Conservation (phyloP, 352 stramenopile genomes). For the Plasmopara halstedii region DNA sequence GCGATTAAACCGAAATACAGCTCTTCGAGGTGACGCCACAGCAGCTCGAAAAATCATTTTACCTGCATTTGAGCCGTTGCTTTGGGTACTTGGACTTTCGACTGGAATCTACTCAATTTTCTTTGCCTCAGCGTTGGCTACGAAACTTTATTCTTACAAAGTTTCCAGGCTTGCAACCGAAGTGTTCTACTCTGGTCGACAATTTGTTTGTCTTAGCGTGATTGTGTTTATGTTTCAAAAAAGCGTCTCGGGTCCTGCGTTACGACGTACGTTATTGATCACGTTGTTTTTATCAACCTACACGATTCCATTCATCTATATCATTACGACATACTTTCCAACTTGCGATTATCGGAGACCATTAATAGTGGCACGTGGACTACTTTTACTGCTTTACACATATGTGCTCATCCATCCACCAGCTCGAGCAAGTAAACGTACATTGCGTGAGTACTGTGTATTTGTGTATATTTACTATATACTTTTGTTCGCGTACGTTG, state of each 20-base stretch:
- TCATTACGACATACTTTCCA: constrained; percentile 27
- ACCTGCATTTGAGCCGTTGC: too few relatives aligned
- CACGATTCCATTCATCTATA: constrained; percentile 38
- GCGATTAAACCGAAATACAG: too few relatives aligned
- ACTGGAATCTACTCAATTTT: too few relatives aligned
- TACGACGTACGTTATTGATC: constrained; percentile 35
- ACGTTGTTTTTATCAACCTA: constrained; percentile 39
- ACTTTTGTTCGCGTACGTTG: constrained; percentile 41
- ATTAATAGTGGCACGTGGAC: constrained; percentile 27
- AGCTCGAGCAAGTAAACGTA: constrained; percentile 38
- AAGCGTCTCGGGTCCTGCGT: constrained; percentile 38
- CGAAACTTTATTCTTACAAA: too few relatives aligned
- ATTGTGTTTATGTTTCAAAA: constrained; percentile 63
- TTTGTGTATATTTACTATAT: constrained; percentile 49
- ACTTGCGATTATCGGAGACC: constrained; percentile 25
- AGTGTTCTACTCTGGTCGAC: too few relatives aligned
- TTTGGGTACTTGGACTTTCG: too few relatives aligned
- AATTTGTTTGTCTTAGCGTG: constrained; percentile 55
- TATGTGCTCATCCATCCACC: constrained; percentile 45
- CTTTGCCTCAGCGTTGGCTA: too few relatives aligned
- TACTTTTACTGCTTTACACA: constrained; percentile 39
- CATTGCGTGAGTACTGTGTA: constrained; percentile 39
- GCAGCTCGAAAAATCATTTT: too few relatives aligned
- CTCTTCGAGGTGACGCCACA: too few relatives aligned
- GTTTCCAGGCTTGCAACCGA: too few relatives aligned